Base-by-base conservation (phyloP, 352 stramenopile genomes). In the Phytophthora niederhauseri region DNA sequence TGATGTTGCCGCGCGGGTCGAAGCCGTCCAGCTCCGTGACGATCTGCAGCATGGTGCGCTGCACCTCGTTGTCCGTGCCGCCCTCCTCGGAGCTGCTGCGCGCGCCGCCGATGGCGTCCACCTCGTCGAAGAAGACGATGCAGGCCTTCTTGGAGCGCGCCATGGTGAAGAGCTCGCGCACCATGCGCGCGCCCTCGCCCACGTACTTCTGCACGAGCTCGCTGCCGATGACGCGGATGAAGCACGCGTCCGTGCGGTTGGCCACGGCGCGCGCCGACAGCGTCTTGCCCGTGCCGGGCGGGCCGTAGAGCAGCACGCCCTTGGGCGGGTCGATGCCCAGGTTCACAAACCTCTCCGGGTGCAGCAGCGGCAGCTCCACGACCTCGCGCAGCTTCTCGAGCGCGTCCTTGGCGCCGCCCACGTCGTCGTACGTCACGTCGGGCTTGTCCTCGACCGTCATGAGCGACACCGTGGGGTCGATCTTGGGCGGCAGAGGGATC, bases 141-240 rank as follows among this genome's bases (percentile, higher is more conserved):
- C 92, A 98, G 20, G 97, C 96, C 73, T 99, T 98, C 85, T 99
- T 99, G 63, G 93, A 98, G 36, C 97, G 93, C 17, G 98, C 98
- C 97, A 99, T 99, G 17, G 97, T 99, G 80, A 99, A 99, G n/a
- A 99, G 82, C 78, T 99, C 98, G 49, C 98, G 96, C 67, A 99
- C 98, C 97, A 99, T 99, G 45, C 98, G 88, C 14, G 98, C 98
- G 60, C 98, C 98, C 83, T 99, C 98, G 20, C 98, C 98, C 34
- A 99, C 97, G 79, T 99, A 99, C 75, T 99, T 99, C 76, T 99
- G 98, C 50, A 99, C 98, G 11, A 99, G 82, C 73, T 99, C 98
- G 57, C 90, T 98, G 45, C 98, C 98, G 75, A 99, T 99, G 20
- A 99, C 98, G 60, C 98, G 96, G 84, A 99, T 99, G 81, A 99